Conservation (phyloP, 768 basidiomycete species). For the Kwoniella europaea region DNA sequence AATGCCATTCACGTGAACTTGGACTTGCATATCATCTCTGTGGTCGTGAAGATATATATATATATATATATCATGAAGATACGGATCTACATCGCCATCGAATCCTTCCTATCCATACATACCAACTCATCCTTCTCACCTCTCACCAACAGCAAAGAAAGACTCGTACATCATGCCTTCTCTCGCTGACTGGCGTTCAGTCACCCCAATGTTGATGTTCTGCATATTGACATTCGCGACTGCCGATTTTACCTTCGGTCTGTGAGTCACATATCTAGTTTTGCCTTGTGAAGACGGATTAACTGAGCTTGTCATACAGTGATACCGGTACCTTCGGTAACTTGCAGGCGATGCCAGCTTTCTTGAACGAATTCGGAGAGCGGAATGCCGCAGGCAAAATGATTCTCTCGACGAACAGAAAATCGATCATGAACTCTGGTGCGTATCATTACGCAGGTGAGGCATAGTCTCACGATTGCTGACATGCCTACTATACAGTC, state of each 20-base stretch:
- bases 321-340: slow-evolving; percentile 34
- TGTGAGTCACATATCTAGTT: slow-evolving; percentile 5
- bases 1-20: too few species aligned
- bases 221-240: slow-evolving; percentile 27
- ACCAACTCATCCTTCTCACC: background rate
- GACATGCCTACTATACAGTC: slow-evolving; percentile 6
- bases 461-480: background rate
- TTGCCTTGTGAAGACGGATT: background rate
- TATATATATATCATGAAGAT: too few species aligned
- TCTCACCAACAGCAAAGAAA: background rate
- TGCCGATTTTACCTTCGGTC: slow-evolving; percentile 31
- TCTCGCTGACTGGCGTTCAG: slow-evolving; percentile 23
- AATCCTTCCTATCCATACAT: too few species aligned
- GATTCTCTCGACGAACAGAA: slow-evolving; percentile 21
- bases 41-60: too few species aligned
- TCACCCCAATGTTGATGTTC: slow-evolving; percentile 27
- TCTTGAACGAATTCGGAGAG: slow-evolving; percentile 33
- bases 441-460: background rate
- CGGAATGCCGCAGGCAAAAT: background rate
- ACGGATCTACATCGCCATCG: too few species aligned
- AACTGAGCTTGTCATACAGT: background rate
- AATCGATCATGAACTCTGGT: slow-evolving; percentile 36
- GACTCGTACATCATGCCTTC: slow-evolving; percentile 3
- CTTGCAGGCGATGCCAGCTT: slow-evolving; percentile 34
- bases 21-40: too few species aligned